Percentiles rank a stretch among this genome's conserved stretches.
phyloP scores from a whole-genome alignment of 371 early-diverging fungal genomes.

The Cokeromyces recurvatus region DNA sequence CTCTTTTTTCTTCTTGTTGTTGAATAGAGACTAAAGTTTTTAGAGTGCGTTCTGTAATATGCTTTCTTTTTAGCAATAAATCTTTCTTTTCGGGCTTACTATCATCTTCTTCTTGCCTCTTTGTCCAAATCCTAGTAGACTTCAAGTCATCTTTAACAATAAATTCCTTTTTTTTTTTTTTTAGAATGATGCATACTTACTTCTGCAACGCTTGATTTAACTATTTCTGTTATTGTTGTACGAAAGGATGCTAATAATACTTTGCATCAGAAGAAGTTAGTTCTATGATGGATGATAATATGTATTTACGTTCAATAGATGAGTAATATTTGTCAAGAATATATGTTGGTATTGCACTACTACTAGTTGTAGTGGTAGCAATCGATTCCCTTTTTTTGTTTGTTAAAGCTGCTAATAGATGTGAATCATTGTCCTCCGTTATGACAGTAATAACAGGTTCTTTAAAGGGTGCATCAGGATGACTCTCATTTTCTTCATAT shows the following conservation, averaged over 20 bases:
- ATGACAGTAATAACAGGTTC: too few relatives aligned
- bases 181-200: too few relatives aligned
- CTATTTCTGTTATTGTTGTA: slow-evolving; percentile 31
- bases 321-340: slow-evolving; percentile 35
- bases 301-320: slow-evolving; percentile 30
- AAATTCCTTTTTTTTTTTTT: too few relatives aligned
- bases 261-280: slow-evolving; percentile 28
- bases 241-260: slow-evolving; percentile 39
- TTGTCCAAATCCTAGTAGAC: slow-evolving; percentile 10
- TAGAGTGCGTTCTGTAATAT: slow-evolving; percentile 9
- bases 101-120: slow-evolving; percentile 8
- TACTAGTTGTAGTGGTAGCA: slow-evolving; percentile 1
- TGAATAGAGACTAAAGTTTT: slow-evolving; percentile 5
- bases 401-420: too few relatives aligned
- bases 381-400: not conserved
- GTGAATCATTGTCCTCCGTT: too few relatives aligned
- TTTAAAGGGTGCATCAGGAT: too few relatives aligned
- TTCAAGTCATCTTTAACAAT: slow-evolving; percentile 9
- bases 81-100: too few relatives aligned
- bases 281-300: slow-evolving; percentile 26
- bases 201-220: slow-evolving; percentile 28
- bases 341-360: too few relatives aligned
- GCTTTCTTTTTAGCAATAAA: slow-evolving; percentile 8
- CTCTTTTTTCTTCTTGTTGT: slow-evolving; percentile 14
- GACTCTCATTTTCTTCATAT: not conserved